These are phyloP conservation scores for Chrysopogon serrulatus DNA, from an alignment of 176 grass and related monocot genomes.

Conservation along the genomic window DNA sequence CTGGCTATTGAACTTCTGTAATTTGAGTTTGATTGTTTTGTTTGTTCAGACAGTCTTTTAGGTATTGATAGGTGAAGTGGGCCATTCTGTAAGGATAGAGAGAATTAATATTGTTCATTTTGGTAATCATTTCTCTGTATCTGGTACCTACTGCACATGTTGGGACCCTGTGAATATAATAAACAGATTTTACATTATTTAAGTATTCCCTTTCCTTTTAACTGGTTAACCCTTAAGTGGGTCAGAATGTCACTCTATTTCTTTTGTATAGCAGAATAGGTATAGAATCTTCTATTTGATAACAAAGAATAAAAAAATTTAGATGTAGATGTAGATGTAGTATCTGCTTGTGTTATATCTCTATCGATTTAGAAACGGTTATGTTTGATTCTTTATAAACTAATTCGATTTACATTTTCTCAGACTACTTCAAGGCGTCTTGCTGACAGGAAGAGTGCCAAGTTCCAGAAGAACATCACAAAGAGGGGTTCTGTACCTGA, in stretches of 20 bases:
- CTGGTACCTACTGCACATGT: background rate
- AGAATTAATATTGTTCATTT: background rate
- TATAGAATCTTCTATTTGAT: background rate
- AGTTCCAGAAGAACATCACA: slow-evolving; percentile 56
- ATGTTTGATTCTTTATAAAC: slow-evolving; percentile 4
- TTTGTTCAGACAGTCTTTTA: background rate
- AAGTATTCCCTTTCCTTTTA: background rate
- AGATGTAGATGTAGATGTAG: background rate
- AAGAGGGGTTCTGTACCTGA: slow-evolving; percentile 52
- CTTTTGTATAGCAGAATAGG: background rate
- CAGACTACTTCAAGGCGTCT: slow-evolving; percentile 64
- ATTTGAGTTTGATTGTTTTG: background rate
- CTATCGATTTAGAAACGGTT: background rate
- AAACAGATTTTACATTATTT: background rate
- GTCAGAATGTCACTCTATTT: background rate
- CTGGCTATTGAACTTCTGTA: background rate
- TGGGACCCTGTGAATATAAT: background rate
- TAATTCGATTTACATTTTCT: slow-evolving; percentile 1
- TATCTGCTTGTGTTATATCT: background rate
- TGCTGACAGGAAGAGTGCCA: slow-evolving; percentile 55
- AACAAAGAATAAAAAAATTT: background rate
- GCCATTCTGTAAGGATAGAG: background rate
- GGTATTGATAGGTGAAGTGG: background rate
- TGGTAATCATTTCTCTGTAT: background rate
- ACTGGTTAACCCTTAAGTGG: background rate